Percentiles rank a stretch among this genome's conserved stretches.
These are phyloP conservation scores for Naganishia sp. DNA, from an alignment of 1,284 basidiomycete genomes.

Conservation along the genomic window DNA sequence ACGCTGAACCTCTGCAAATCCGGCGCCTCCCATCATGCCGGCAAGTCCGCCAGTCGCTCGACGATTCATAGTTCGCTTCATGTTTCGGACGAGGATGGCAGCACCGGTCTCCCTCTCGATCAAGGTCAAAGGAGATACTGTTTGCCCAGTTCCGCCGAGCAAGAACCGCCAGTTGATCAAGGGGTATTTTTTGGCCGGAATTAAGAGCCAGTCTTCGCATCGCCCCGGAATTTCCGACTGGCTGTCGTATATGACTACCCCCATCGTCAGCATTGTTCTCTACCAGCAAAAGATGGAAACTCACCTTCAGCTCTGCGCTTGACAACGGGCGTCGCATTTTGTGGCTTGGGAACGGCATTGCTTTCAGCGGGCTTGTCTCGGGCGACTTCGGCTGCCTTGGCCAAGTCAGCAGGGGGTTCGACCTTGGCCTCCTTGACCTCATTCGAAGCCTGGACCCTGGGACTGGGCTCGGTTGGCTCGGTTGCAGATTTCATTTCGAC, in stretches of 20 bases:
- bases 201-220: constrained; percentile 31
- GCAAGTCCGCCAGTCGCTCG: neutral
- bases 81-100: constrained; percentile 30
- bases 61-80: constrained; percentile 28
- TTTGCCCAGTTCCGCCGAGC: constrained; percentile 17
- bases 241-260: constrained; percentile 22
- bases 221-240: constrained; percentile 24
- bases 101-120: constrained; percentile 33
- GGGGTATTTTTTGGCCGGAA: constrained; percentile 31
- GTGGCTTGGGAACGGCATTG: constrained; percentile 14
- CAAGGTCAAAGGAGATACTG: constrained; percentile 29
- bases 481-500: too few relatives aligned
- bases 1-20: constrained; percentile 24
- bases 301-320: constrained; percentile 4
- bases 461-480: too few relatives aligned
- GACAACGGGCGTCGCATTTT: constrained; percentile 1
- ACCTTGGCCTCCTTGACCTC: too few relatives aligned
- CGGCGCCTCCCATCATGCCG: constrained; percentile 7
- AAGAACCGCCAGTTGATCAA: constrained; percentile 34
- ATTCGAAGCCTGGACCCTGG: too few relatives aligned
- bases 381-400: neutral
- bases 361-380: neutral
- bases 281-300: neutral
- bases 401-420: too few relatives aligned
- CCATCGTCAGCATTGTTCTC: neutral